These are phyloP conservation scores for Entomortierella beljakovae DNA, from an alignment of 192 early-diverging fungal genomes.

Conservation along the genomic window DNA sequence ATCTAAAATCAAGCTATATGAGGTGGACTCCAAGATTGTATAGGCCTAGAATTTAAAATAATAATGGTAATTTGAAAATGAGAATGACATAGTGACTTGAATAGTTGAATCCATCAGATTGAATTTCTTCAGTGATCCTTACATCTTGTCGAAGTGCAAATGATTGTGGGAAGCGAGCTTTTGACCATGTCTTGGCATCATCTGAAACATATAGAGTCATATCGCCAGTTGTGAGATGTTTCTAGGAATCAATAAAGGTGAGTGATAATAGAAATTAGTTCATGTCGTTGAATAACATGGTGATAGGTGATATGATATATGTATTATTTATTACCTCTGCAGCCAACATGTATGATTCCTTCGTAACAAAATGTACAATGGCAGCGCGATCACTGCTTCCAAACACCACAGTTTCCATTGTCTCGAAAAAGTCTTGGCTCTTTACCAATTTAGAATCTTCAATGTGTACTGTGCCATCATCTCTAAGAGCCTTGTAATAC, in stretches of 20 bases:
- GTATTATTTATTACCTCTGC: slow-evolving; percentile 60
- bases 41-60: slow-evolving; percentile 62
- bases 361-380: slow-evolving; percentile 78
- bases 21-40: slow-evolving; percentile 87
- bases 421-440: slow-evolving; percentile 81
- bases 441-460: slow-evolving; percentile 70
- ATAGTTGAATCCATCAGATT: background rate
- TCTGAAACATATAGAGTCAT: slow-evolving; percentile 74
- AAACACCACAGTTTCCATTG: slow-evolving; percentile 66
- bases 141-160: slow-evolving; percentile 30
- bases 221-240: slow-evolving; percentile 56
- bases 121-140: background rate
- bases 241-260: slow-evolving; percentile 3
- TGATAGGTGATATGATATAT: too few species aligned
- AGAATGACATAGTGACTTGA: background rate
- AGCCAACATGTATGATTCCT: slow-evolving; percentile 77
- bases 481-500: slow-evolving; percentile 48
- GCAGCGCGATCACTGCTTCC: slow-evolving; percentile 70
- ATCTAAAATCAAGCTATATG: slow-evolving; percentile 81
- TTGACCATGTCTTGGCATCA: slow-evolving; percentile 75
- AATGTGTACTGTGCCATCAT: slow-evolving; percentile 26
- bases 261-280: background rate
- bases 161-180: slow-evolving; percentile 64
- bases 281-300: too few species aligned
- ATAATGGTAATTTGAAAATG: background rate